Conservation (phyloP, 2,329 filamentous ascomycete genomes). For the Phialemoniopsis sp. region DNA sequence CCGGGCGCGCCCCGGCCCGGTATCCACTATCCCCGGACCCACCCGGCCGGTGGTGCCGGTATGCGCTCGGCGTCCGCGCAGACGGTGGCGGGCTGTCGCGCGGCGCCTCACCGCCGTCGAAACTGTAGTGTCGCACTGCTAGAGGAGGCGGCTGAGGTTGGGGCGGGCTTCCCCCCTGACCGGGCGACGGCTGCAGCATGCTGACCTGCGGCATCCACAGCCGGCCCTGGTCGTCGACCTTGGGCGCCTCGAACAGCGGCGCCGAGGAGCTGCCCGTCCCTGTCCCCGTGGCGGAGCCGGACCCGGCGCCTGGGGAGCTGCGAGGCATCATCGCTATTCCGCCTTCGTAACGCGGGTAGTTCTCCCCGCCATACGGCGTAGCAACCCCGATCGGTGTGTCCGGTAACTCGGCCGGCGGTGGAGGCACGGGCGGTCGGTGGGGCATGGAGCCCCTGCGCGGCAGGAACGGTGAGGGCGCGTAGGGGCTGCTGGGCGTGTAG, state of each 20-base stretch:
- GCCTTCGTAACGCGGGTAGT: no score
- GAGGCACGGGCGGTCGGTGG: no score
- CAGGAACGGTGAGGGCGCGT: no score
- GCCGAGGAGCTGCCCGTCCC: neutral
- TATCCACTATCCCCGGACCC: neutral
- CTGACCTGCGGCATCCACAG: constrained; percentile 27
- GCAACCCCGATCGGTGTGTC: no score
- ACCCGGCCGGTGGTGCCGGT: neutral
- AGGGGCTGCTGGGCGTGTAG: no score
- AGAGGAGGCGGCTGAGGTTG: no score
- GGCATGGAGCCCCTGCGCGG: no score
- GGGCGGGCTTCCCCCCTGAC: constrained; percentile 5
- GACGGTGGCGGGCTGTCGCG: neutral
- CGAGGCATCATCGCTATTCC: no score
- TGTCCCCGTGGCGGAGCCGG: neutral
- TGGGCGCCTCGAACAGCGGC: constrained; percentile 6
- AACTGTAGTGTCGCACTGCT: neutral
- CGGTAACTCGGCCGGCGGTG: no score
- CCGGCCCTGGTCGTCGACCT: constrained; percentile 24
- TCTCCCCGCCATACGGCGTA: no score
- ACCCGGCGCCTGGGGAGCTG: neutral
- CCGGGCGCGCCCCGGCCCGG: constrained; percentile 1
- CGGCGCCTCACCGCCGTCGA: neutral
- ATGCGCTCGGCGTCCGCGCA: neutral
- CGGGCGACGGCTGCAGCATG: constrained; percentile 17